These are phyloP conservation scores for Xylaria longipes DNA, from an alignment of 495 filamentous ascomycete species.

Conservation along the genomic window DNA sequence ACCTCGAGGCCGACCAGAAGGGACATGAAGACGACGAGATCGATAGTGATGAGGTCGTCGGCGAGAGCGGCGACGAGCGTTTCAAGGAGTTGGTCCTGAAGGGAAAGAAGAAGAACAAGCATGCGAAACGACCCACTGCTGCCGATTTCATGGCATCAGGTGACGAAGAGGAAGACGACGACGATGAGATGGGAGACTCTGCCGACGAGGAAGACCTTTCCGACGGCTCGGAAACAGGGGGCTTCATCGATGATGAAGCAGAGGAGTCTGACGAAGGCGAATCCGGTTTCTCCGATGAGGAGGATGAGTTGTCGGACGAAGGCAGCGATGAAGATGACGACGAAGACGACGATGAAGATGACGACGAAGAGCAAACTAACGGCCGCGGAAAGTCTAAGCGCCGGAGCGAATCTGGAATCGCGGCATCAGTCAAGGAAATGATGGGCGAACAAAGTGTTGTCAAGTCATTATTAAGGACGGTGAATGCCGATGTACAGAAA, in stretches of 20 bases:
- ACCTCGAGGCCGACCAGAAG: conserved; percentile 54
- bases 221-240: conserved; percentile 45
- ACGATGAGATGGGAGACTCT: conserved; percentile 45
- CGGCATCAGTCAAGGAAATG: conserved; percentile 37
- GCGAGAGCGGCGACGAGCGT: conserved; percentile 65
- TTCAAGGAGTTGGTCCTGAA: conserved; percentile 54
- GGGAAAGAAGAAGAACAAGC: conserved; percentile 49
- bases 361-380: conserved; percentile 42
- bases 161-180: conserved; percentile 45
- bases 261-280: conserved; percentile 45
- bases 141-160: conserved; percentile 60
- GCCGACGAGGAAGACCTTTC: conserved; percentile 46
- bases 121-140: conserved; percentile 49
- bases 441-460: conserved; percentile 54
- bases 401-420: conserved; percentile 27
- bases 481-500: conserved; percentile 72
- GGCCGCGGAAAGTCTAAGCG: conserved; percentile 26
- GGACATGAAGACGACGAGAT: conserved; percentile 62
- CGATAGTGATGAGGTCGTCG: conserved; percentile 67
- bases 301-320: conserved; percentile 67
- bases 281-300: conserved; percentile 33
- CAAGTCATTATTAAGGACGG: conserved; percentile 45
- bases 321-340: conserved; percentile 88
- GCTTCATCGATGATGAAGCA: conserved; percentile 45
- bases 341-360: conserved; percentile 42